phyloP scores from a whole-genome alignment of 768 basidiomycete species.

The Russula sp. region DNA sequence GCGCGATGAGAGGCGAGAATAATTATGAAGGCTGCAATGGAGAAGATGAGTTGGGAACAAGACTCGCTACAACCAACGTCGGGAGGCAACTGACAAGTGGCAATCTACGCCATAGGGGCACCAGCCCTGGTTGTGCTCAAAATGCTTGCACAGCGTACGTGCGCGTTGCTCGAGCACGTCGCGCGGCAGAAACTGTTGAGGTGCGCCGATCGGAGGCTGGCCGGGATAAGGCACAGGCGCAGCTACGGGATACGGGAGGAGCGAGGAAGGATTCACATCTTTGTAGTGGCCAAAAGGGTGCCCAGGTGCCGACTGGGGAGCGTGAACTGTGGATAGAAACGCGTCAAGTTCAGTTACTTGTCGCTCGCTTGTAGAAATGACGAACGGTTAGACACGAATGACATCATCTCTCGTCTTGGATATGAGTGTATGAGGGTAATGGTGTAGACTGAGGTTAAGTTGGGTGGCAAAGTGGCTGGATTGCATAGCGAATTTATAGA shows the following conservation, averaged over 20 bases:
- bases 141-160: conserved; percentile 12
- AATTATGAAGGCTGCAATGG: conserved; percentile 7
- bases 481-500: background rate
- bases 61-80: too few species aligned
- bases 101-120: conserved; percentile 13
- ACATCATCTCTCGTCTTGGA: background rate
- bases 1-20: background rate
- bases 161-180: conserved; percentile 10
- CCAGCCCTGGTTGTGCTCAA: conserved; percentile 13
- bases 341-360: background rate
- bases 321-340: background rate
- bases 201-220: background rate
- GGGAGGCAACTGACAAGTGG: conserved; percentile 8
- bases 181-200: background rate
- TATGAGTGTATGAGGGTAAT: background rate
- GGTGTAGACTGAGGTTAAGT: background rate
- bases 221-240: background rate
- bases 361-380: background rate
- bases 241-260: background rate
- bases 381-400: conserved; percentile 1
- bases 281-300: background rate
- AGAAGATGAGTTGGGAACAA: background rate
- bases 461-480: background rate
- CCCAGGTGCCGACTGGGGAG: background rate
- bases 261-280: background rate